Conservation (phyloP, 495 filamentous ascomycete genomes). For the Podospora fimiseda region DNA sequence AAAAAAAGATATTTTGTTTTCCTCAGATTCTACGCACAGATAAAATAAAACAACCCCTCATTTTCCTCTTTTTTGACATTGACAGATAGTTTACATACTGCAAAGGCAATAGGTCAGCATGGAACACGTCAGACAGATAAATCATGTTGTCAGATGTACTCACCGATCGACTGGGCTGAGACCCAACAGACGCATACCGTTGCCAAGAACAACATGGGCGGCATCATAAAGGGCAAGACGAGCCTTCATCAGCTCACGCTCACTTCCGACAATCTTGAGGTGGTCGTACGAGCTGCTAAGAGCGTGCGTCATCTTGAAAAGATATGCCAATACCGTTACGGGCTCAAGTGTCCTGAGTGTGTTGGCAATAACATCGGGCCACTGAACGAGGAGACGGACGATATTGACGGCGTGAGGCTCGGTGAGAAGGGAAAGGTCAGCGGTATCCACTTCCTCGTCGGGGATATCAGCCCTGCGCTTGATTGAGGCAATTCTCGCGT, state of each 20-base stretch:
- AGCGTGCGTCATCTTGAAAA: slow-evolving; percentile 83
- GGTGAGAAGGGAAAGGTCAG: slow-evolving; percentile 51
- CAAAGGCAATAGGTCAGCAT: not conserved
- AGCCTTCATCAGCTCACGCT: slow-evolving; percentile 63
- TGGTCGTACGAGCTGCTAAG: slow-evolving; percentile 80
- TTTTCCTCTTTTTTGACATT: too few species aligned
- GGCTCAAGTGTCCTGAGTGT: slow-evolving; percentile 61
- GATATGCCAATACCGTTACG: slow-evolving; percentile 66
- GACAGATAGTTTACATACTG: slow-evolving; percentile 2
- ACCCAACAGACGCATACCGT: slow-evolving; percentile 79
- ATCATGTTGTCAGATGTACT: slow-evolving; percentile 6
- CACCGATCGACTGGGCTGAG: slow-evolving; percentile 66
- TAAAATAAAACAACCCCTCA: not conserved
- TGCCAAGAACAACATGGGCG: slow-evolving; percentile 68
- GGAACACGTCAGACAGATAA: not conserved
- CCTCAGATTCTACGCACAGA: not conserved
- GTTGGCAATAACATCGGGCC: slow-evolving; percentile 58
- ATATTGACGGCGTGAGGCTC: slow-evolving; percentile 56
- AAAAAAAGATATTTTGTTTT: not conserved
- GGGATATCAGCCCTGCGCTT: slow-evolving; percentile 47
- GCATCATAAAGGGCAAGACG: slow-evolving; percentile 78
- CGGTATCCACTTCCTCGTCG: slow-evolving; percentile 47
- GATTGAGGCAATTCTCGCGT: slow-evolving; percentile 59
- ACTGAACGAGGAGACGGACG: slow-evolving; percentile 55
- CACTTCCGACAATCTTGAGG: slow-evolving; percentile 69